Base-by-base conservation (phyloP, 2,329 filamentous ascomycete genomes). In the Dactylellina haptotyla region DNA sequence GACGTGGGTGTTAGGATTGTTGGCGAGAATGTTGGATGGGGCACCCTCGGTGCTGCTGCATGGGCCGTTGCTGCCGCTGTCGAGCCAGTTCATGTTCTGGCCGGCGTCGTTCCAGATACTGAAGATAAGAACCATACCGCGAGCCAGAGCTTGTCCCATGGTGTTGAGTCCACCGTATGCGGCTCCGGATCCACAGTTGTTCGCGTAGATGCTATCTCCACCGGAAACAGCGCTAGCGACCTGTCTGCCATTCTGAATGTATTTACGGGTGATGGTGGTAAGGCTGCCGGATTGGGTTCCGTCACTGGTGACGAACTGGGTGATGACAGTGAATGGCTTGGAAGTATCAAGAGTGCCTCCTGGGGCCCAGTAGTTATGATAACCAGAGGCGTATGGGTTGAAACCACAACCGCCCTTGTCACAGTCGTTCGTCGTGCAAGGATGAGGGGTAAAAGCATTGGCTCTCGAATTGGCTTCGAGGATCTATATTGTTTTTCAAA, bases 1-100 rank as follows among this genome's bases (percentile, higher is more conserved):
- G 2, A 88, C 84, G 12, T 81, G 81, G 0, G 86, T 84, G 53
- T 81, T 80, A 0, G 84, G 83, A 76, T 84, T 80, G 12, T 84
- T 78, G 50, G 81, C 79, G 61, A 82, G 71, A 64, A 88, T 85
- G 12, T 82, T 79, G 37, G 79, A 78, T 0, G 87, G 86, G 67
- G 83, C 81, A 0, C 86, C 87, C 76, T 85, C 84, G 0, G 83
- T 85, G 2, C 80, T 81, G 76, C 82, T 83, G 79, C 87, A 88
- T 25, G 86, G 86, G 0, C 87, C 87, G 2, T 83, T 79, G 34
- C 79, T 80, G 4, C 82, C 82, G 30, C 69, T 73, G 76, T 88
- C 85, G 8, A 88, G 81, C 86, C 86, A 88, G 45, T 83, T 82
- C 86, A 88, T 87, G 72, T 82, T 84, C 45, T 82, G 82, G 10